Evolutionary conservation across 192 early-diverging fungal species (phyloP).

Genomic region (Helicostylum pulchrum): DNA sequence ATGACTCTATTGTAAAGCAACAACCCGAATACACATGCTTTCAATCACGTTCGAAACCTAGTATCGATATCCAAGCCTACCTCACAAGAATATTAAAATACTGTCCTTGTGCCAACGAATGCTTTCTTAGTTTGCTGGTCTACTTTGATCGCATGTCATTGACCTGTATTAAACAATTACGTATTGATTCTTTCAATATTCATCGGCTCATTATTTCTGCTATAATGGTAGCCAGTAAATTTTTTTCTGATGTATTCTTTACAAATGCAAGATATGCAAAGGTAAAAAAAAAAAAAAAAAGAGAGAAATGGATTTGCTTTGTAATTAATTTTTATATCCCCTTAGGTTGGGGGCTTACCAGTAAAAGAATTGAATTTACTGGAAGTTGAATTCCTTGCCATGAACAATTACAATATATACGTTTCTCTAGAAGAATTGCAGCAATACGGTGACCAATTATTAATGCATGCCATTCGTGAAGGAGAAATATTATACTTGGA

Average conservation of each 20-base stretch:
- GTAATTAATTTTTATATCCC: constrained; percentile 2
- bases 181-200: constrained; percentile 78
- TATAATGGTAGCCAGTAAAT: constrained; percentile 86
- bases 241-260: constrained; percentile 90
- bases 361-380: constrained; percentile 83
- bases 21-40: constrained; percentile 68
- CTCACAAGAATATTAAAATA: constrained; percentile 86
- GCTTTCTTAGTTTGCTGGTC: constrained; percentile 79
- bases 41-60: constrained; percentile 84
- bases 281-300: constrained; percentile 32
- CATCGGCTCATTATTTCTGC: constrained; percentile 88
- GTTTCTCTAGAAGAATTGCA: constrained; percentile 78
- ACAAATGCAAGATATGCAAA: constrained; percentile 86
- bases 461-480: constrained; percentile 51
- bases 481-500: constrained; percentile 25
- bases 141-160: constrained; percentile 85
- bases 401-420: constrained; percentile 76
- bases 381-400: constrained; percentile 81
- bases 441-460: constrained; percentile 67
- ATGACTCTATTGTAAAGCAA: constrained; percentile 30
- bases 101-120: constrained; percentile 86
- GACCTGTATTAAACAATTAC: constrained; percentile 44
- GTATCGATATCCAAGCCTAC: constrained; percentile 85
- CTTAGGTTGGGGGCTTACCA: constrained; percentile 79
- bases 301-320: background rate